phyloP scores from a whole-genome alignment of 2,329 filamentous ascomycete genomes.

The Dothideomycetes sp. region DNA sequence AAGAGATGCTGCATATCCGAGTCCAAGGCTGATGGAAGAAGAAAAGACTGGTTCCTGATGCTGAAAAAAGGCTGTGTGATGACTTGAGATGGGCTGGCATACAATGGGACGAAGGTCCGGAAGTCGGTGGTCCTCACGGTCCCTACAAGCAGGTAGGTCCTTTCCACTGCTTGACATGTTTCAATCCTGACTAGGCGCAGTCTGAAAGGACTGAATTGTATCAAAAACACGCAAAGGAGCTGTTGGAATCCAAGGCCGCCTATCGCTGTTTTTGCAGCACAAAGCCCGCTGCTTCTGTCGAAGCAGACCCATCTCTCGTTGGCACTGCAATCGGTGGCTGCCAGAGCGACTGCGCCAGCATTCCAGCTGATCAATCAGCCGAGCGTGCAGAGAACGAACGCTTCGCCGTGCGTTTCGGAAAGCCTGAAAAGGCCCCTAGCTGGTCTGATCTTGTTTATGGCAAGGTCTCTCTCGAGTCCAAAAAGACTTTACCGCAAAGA shows the following conservation, averaged over 20 bases:
- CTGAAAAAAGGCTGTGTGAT: constrained; percentile 65
- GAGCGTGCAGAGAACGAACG: constrained; percentile 61
- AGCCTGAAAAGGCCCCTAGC: constrained; percentile 50
- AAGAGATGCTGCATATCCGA: background rate
- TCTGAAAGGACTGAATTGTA: constrained; percentile 74
- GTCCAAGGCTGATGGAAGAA: constrained; percentile 36
- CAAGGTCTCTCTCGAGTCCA: constrained; percentile 32
- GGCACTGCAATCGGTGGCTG: constrained; percentile 52
- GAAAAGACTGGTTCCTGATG: constrained; percentile 72
- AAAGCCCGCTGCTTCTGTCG: constrained; percentile 34
- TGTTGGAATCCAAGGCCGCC: constrained; percentile 63
- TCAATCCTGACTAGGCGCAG: too few relatives aligned
- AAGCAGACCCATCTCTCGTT: constrained; percentile 14
- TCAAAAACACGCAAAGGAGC: constrained; percentile 55
- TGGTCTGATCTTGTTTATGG: constrained; percentile 79
- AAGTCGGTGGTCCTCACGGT: constrained; percentile 69
- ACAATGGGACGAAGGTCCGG: constrained; percentile 87
- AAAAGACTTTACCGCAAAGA: constrained; percentile 21
- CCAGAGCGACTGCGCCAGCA: constrained; percentile 62
- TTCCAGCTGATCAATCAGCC: constrained; percentile 59
- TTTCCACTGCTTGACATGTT: too few relatives aligned
- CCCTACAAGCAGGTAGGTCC: constrained; percentile 85
- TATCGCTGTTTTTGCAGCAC: constrained; percentile 90
- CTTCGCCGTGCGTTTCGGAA: constrained; percentile 68
- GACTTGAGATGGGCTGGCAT: constrained; percentile 85